Base-by-base conservation (phyloP, 2,329 filamentous ascomycete species). In the Coniosporium tulheliwenetii region DNA sequence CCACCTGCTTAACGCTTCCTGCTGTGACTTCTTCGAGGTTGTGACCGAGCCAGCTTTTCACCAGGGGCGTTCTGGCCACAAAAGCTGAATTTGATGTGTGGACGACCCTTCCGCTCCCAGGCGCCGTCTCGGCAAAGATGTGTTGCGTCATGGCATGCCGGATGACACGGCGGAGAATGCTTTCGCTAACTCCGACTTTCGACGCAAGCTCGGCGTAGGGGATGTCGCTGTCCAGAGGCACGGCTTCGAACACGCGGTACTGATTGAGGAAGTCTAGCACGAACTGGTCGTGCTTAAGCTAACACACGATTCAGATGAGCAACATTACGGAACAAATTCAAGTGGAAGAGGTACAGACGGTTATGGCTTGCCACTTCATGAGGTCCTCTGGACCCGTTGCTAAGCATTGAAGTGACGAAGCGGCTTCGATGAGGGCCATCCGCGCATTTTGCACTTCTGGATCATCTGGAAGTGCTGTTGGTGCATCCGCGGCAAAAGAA, bases 141-240 rank as follows among this genome's bases (percentile, higher is more conserved):
- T 54, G 52, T 43, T 60, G 60, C 1, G 55, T 54, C 46, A 64
- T 62, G 31, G 59, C 59, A 14, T 59, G 52, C 5, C 60, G 59
- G 10, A 62, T 34, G 0, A 65, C 42, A 12, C 62, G 59, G 10
- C 50, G 47, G 8, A 59, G 45, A 3, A 45, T 47, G 0, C 39
- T 14, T 19, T 54, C 50, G 2, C 48, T 41, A 2, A 63, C 46
- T 1, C 44, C 39, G 8, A 52, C 52, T 2, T 38, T 14, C 7
- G 26, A 19, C 0, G 60, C 52, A 5, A 62, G 44, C 2, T 54
- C 48, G 1, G 38, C 10, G 39, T 56, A 62, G 1, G 45, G 38
- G 5, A 56, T 50, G 7, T 39, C 29, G 0, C 45, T 48, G 2
- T 49, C 42, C 0, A 47, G 19, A 2, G 58, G 58, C 0, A 62